phyloP scores from a whole-genome alignment of 139 green algal species.

The Klebsormidium nitens region DNA sequence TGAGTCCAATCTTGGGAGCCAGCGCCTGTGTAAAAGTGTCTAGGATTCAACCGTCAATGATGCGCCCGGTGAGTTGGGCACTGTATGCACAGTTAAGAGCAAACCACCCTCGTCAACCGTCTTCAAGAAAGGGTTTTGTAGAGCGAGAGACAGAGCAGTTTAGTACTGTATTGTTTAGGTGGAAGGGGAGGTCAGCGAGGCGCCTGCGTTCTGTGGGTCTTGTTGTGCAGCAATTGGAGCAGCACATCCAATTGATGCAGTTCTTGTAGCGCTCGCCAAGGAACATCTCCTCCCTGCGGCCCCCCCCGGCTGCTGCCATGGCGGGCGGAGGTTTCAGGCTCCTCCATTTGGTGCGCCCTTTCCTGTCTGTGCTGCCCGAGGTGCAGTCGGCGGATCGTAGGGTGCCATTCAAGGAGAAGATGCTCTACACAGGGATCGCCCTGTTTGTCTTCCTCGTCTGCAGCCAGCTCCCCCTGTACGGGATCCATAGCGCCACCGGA shows the following conservation, averaged over 20 bases:
- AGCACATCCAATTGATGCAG: no score
- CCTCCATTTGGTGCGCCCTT: slow-evolving; percentile 81
- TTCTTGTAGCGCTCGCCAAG: background rate
- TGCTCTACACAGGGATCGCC: slow-evolving; percentile 86
- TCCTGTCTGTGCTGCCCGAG: slow-evolving; percentile 81
- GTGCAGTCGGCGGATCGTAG: slow-evolving; percentile 55
- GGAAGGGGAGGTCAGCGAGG: no score
- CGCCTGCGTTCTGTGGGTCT: no score
- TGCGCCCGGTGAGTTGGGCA: no score
- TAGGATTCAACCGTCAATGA: no score
- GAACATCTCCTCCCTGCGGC: background rate
- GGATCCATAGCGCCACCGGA: slow-evolving; percentile 80
- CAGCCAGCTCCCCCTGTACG: slow-evolving; percentile 95
- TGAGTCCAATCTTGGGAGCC: no score
- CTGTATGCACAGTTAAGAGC: no score
- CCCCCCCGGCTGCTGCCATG: slow-evolving; percentile 7
- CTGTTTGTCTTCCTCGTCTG: slow-evolving; percentile 98
- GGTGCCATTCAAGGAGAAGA: slow-evolving; percentile 82
- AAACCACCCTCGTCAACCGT: no score
- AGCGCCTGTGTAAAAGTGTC: no score
- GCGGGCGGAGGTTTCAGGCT: slow-evolving; percentile 47
- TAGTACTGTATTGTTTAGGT: background rate
- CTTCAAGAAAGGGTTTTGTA: background rate
- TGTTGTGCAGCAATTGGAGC: no score
- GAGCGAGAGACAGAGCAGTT: background rate